Percentiles rank a stretch among this genome's conserved stretches.
phyloP scores from a whole-genome alignment of 768 basidiomycete genomes.

The Rhizopogon sp. region DNA sequence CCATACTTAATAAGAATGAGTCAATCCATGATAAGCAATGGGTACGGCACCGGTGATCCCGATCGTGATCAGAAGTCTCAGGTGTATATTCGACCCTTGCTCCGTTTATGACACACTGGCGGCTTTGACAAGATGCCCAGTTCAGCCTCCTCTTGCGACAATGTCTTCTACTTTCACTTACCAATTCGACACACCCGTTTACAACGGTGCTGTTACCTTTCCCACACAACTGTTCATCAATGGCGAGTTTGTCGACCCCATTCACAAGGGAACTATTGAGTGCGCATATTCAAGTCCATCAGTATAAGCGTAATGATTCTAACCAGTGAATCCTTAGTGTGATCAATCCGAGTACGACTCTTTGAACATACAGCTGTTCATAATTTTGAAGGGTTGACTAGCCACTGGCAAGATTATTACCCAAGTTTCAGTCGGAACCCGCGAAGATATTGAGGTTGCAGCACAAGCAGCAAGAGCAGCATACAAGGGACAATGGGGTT shows the following conservation, averaged over 20 bases:
- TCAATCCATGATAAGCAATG: background rate
- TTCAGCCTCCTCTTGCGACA: background rate
- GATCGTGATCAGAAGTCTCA: background rate
- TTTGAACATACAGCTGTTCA: background rate
- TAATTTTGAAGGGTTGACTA: conserved; percentile 21
- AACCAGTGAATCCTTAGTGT: conserved; percentile 32
- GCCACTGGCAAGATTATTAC: conserved; percentile 65
- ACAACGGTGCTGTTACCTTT: conserved; percentile 46
- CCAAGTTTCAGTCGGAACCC: conserved; percentile 50
- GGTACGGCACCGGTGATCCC: background rate
- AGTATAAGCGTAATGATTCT: background rate
- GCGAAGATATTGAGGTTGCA: conserved; percentile 72
- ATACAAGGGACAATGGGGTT: conserved; percentile 62
- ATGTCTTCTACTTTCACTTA: conserved; percentile 36
- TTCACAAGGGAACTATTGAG: conserved; percentile 6
- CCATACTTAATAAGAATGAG: background rate
- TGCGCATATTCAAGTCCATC: background rate
- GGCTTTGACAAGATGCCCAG: no score
- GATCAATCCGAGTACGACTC: conserved; percentile 47
- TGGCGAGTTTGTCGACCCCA: conserved; percentile 28
- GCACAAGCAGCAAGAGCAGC: conserved; percentile 63
- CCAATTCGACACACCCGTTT: conserved; percentile 46
- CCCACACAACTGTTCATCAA: conserved; percentile 68
- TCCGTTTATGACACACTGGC: no score
- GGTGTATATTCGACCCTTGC: no score